Conservation (phyloP, 768 basidiomycete genomes). For the Hygrocybe coccinea region DNA sequence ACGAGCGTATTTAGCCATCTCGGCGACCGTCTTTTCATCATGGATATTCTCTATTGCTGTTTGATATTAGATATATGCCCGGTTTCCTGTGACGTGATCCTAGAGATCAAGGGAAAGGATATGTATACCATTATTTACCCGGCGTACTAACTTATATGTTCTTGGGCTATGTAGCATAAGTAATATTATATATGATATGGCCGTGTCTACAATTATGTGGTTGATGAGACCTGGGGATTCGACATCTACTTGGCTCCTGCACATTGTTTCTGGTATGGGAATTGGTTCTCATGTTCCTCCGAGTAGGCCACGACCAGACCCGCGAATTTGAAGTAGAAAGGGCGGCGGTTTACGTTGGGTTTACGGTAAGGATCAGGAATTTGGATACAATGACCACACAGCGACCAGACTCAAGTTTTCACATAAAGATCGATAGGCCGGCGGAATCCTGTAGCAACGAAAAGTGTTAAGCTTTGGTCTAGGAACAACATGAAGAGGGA, state of each 20-base stretch:
- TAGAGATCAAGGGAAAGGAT: not conserved
- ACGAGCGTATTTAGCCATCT: slow-evolving; percentile 53
- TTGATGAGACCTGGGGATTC: too few species aligned
- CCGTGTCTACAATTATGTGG: too few species aligned
- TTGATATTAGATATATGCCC: too few species aligned
- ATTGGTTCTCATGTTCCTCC: too few species aligned
- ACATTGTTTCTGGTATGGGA: too few species aligned
- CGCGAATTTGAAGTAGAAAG: not conserved
- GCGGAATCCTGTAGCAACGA: slow-evolving; percentile 44
- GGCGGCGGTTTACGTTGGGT: too few species aligned
- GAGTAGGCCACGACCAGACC: too few species aligned
- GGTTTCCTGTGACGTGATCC: not conserved
- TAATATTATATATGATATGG: too few species aligned
- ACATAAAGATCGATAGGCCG: slow-evolving; percentile 60
- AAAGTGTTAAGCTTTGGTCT: not conserved
- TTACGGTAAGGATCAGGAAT: not conserved
- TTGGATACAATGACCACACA: not conserved
- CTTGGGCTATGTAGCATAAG: too few species aligned
- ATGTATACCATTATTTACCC: not conserved
- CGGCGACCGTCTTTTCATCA: not conserved
- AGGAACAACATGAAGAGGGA: not conserved
- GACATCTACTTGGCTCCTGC: too few species aligned
- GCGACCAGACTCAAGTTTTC: slow-evolving; percentile 28
- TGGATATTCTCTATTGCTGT: too few species aligned
- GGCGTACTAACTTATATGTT: too few species aligned